Evolutionary conservation across 495 filamentous ascomycete species (phyloP).

Genomic region (Penicillium longicatenatum): DNA sequence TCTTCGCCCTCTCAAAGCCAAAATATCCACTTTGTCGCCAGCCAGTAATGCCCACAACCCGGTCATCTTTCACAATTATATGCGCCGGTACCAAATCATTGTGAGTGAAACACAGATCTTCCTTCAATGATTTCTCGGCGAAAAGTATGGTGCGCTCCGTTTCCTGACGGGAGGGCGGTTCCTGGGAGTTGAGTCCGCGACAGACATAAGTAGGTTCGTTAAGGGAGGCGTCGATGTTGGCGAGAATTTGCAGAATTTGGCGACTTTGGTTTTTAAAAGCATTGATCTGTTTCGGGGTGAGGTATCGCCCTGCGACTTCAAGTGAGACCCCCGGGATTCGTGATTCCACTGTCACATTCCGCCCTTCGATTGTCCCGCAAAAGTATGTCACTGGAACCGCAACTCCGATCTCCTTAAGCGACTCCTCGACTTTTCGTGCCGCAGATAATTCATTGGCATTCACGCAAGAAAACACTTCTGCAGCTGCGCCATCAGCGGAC

Average conservation of each 20-base stretch:
- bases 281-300: slow-evolving; percentile 34
- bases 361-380: slow-evolving; percentile 42
- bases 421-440: slow-evolving; percentile 41
- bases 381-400: slow-evolving; percentile 44
- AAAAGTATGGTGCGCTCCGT: slow-evolving; percentile 41
- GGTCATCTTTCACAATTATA: slow-evolving; percentile 40
- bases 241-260: slow-evolving; percentile 34
- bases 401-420: slow-evolving; percentile 35
- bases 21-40: slow-evolving; percentile 49
- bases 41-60: slow-evolving; percentile 41
- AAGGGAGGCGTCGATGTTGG: slow-evolving; percentile 23
- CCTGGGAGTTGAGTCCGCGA: slow-evolving; percentile 38
- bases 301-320: slow-evolving; percentile 47
- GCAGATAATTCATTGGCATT: slow-evolving; percentile 55
- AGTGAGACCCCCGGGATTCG: slow-evolving; percentile 47
- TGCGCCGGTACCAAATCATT: slow-evolving; percentile 44
- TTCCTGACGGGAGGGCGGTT: slow-evolving; percentile 23
- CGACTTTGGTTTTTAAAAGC: slow-evolving; percentile 42
- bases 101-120: slow-evolving; percentile 37
- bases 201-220: slow-evolving; percentile 42
- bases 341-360: slow-evolving; percentile 46
- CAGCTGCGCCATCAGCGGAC: slow-evolving; percentile 21
- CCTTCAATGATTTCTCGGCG: slow-evolving; percentile 22
- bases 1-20: slow-evolving; percentile 36
- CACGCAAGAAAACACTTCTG: slow-evolving; percentile 51